Conservation (phyloP, 2,329 filamentous ascomycete genomes). For the Diaporthe australafricana region DNA sequence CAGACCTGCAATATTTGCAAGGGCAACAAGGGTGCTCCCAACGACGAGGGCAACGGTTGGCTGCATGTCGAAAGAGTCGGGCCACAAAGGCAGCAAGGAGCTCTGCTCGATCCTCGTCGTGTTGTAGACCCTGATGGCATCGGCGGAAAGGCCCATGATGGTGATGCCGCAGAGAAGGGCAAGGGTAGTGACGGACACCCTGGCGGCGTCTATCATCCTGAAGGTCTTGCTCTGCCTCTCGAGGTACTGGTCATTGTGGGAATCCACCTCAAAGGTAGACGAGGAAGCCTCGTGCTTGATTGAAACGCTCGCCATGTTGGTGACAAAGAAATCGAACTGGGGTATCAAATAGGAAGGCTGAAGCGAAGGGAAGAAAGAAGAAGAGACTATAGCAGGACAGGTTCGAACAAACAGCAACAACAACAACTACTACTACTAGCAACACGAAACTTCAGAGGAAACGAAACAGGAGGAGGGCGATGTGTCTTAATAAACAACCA, state of each 20-base stretch:
- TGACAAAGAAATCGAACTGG: neutral
- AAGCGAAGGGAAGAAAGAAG: neutral
- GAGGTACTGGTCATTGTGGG: conserved; percentile 50
- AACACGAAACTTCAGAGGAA: conserved; percentile 6
- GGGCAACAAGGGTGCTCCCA: conserved; percentile 61
- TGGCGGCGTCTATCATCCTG: conserved; percentile 55
- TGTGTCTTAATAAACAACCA: conserved; percentile 4
- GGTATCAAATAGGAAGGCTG: conserved; percentile 17
- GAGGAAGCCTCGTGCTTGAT: conserved; percentile 45
- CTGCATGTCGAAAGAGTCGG: conserved; percentile 65
- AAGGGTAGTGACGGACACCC: conserved; percentile 60
- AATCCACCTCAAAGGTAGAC: conserved; percentile 63
- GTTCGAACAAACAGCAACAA: conserved; percentile 14
- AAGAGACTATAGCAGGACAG: conserved; percentile 7
- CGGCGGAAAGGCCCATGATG: conserved; percentile 65
- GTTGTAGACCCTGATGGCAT: conserved; percentile 67
- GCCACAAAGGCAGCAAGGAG: conserved; percentile 68
- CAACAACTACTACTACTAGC: neutral
- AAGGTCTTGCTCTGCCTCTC: conserved; percentile 50
- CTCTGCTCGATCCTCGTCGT: conserved; percentile 60
- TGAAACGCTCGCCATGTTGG: conserved; percentile 33
- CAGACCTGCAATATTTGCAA: conserved; percentile 61
- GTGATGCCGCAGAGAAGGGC: conserved; percentile 63
- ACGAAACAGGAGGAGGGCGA: conserved; percentile 26
- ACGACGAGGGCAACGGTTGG: conserved; percentile 67